These are phyloP conservation scores for Ambrosia hybrid DNA, from an alignment of 140 eudicot genomes.

Conservation along the genomic window DNA sequence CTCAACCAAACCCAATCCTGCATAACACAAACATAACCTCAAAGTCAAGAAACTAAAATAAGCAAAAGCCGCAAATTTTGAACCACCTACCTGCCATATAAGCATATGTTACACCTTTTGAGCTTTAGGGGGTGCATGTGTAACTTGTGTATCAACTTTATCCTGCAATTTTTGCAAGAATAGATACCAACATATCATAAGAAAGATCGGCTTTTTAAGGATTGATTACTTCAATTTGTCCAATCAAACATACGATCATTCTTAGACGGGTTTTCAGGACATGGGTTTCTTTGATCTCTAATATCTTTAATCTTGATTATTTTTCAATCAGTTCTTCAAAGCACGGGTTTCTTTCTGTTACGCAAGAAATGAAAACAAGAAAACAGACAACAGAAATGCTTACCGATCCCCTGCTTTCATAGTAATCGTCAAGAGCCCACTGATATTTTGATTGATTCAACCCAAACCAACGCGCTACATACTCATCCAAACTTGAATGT, in stretches of 20 bases:
- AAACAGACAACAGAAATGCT: too few relatives aligned
- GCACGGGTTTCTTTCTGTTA: background rate
- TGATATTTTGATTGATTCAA: constrained; percentile 86
- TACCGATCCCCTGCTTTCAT: constrained; percentile 57
- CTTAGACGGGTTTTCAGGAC: background rate
- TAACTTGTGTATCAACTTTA: constrained; percentile 24
- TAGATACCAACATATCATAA: constrained; percentile 4
- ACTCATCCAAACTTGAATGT: constrained; percentile 81
- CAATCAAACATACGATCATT: background rate
- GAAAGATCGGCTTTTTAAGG: constrained; percentile 4
- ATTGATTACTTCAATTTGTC: constrained; percentile 1
- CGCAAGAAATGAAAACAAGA: constrained; percentile 2
- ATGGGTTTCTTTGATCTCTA: background rate
- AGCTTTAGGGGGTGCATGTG: constrained; percentile 30
- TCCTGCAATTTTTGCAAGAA: constrained; percentile 28
- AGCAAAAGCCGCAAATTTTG: background rate
- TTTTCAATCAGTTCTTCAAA: background rate
- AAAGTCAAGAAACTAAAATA: background rate
- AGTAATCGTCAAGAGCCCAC: constrained; percentile 94
- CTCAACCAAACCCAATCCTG: constrained; percentile 21
- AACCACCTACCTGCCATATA: constrained; percentile 20
- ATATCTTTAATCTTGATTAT: too few relatives aligned
- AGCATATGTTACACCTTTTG: constrained; percentile 43
- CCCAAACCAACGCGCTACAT: constrained; percentile 89
- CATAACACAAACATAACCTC: background rate